Evolutionary conservation across 78 protist genomes (phyloP), one percentile per base, ranked within the genome.

Genomic region (Diacronema lutheri): DNA sequence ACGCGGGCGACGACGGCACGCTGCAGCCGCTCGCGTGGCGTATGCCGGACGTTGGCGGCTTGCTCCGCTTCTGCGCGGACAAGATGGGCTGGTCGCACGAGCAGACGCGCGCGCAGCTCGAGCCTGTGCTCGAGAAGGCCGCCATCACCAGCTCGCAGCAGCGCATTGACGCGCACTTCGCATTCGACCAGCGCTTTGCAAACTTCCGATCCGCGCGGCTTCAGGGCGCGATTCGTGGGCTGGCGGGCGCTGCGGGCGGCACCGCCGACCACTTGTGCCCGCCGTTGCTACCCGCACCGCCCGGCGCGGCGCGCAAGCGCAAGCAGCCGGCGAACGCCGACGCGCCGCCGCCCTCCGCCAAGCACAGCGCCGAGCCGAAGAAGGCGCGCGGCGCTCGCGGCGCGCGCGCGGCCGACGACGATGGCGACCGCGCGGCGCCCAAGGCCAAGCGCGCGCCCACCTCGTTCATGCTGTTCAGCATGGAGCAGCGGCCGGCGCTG

Each of bases 51-150:
- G 29, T 79, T 4, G 20, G 25, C 3, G 86, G 50, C 33, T 29
- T 82, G 23, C 66, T 73, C 35, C 1, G 1, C 13, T 82, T 82
- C 69, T 19, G 50, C 38, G 20, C 11, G n/a, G 61, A 65, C 55
- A 81, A 65, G 60, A 46, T 81, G 3, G 85, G 85, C 13, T 81
- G 85, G 85, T 1, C 57, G 40, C 62, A 60, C 33, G 29, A 57
- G 9, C 44, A 65, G 56, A 20, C 74, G 12, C 74, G 60, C 64
- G 74, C 60, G 61, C 25, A 9, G 31, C 37, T 81, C 65, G 58
- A 46, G 16, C 85, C 85, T 4, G n/a, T 81, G 31, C 41, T 71
- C 31, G 16, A 12, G 5, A 56, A 10, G 58, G 19, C 26, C 31
- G 79, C 40, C 31, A 20, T 38, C 38, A 23, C 37, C n/a, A 0